Conservation (phyloP, 116 monocot species). For the Posidonia oceanica region DNA sequence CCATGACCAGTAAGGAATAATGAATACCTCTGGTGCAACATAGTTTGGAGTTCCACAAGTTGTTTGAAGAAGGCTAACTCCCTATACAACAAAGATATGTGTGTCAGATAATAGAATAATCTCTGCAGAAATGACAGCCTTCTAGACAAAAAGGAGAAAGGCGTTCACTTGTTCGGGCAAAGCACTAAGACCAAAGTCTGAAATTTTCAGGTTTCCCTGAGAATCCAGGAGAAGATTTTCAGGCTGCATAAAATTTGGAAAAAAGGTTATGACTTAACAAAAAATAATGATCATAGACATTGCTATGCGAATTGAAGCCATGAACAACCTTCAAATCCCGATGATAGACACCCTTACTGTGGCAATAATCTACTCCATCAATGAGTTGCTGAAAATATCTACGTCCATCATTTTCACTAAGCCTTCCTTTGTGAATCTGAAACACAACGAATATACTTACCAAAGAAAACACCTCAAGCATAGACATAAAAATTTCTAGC, state of each 20-base stretch:
- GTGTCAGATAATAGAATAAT: not conserved
- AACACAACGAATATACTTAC: not conserved
- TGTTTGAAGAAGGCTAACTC: constrained; percentile 45
- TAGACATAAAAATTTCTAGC: too few relatives aligned
- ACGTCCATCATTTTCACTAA: constrained; percentile 65
- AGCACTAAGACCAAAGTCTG: constrained; percentile 95
- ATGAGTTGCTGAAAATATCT: constrained; percentile 94
- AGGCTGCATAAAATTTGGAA: constrained; percentile 41
- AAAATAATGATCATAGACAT: not conserved
- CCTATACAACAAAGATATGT: not conserved
- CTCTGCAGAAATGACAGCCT: not conserved
- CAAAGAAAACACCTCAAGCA: too few relatives aligned
- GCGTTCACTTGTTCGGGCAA: constrained; percentile 51
- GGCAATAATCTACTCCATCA: constrained; percentile 91
- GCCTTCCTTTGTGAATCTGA: constrained; percentile 65
- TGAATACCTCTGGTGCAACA: constrained; percentile 14
- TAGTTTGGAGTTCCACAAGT: constrained; percentile 94
- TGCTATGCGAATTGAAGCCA: too few relatives aligned
- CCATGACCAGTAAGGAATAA: not conserved
- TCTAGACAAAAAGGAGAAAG: not conserved
- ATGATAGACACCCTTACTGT: constrained; percentile 86
- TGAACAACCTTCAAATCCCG: constrained; percentile 75
- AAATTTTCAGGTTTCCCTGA: constrained; percentile 86
- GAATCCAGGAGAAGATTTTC: constrained; percentile 94
- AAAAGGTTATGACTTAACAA: constrained; percentile 12